Evolutionary conservation across 2,329 filamentous ascomycete genomes (phyloP).

Genomic region (Aspergillus latus): DNA sequence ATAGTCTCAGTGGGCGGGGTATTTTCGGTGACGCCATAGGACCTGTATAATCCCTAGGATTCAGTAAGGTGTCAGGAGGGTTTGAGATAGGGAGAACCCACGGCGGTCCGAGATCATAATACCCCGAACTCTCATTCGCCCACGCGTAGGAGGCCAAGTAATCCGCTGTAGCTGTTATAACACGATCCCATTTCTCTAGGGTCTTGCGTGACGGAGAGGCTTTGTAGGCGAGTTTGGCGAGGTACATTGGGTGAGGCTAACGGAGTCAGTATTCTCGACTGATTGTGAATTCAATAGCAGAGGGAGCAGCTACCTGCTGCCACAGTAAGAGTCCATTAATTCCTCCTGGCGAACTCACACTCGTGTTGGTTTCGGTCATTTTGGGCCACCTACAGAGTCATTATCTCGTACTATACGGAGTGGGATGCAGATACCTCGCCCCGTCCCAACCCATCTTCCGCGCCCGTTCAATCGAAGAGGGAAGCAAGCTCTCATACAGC

Average conservation of each 20-base stretch:
- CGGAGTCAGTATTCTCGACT: background rate
- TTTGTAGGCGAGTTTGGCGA: constrained; percentile 15
- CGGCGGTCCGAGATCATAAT: constrained; percentile 20
- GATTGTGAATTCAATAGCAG: background rate
- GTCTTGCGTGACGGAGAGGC: constrained; percentile 10
- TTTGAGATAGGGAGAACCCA: background rate
- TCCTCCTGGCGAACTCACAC: constrained; percentile 17
- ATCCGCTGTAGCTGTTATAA: constrained; percentile 16
- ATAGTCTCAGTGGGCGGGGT: constrained; percentile 12
- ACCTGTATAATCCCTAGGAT: background rate
- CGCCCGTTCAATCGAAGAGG: constrained; percentile 7
- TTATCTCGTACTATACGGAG: too few relatives aligned
- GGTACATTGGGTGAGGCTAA: constrained; percentile 20
- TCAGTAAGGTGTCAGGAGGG: background rate
- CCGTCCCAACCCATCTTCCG: constrained; percentile 20
- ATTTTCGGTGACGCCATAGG: constrained; percentile 20
- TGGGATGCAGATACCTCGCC: background rate
- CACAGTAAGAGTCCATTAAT: constrained; percentile 19
- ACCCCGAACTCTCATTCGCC: constrained; percentile 15
- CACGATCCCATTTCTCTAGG: constrained; percentile 14
- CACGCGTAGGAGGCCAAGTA: constrained; percentile 20
- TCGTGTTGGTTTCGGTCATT: constrained; percentile 19
- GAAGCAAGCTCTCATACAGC: constrained; percentile 14
- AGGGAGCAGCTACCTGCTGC: constrained; percentile 13
- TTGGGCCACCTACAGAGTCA: constrained; percentile 13